Base-by-base conservation (phyloP, 2,329 filamentous ascomycete genomes). In the Fusarium illudens region DNA sequence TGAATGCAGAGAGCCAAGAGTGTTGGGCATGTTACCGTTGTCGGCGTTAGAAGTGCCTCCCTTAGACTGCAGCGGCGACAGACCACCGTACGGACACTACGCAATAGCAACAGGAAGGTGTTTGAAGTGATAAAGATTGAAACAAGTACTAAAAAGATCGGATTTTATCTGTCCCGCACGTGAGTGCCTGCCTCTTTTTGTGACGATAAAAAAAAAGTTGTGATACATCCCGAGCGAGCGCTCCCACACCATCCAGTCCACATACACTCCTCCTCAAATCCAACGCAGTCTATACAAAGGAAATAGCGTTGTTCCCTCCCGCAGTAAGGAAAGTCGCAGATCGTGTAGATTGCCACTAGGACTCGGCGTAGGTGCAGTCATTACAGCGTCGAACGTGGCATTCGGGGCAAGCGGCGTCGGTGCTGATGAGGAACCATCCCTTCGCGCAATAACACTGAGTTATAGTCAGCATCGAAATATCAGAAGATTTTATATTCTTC, bases 341-440 rank as follows among this genome's bases (percentile, higher is more conserved):
- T 44, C 5, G 6, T 12, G 3, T 27, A 17, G 39, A 44, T 7
- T 12, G 4, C 22, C 27, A 27, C 32, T n/a, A 58, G 15, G 15
- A 39, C 4, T 29, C 36, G 2, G 71, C 56, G 56, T 73, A 76
- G 29, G 4, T n/a, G 52, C 75, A 76, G 29, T 51, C 2, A 1
- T 0, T 0, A 44, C 75, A 76, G 3, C 74, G 75, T 17, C 9
- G 19, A 8, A 22, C 12, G 0, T 17, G 2, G 11, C 66, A 69
- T 1, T 3, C 4, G 4, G 58, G 39, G 3, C 66, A 68, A 32
- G n/a, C 4, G 8, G 12, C 0, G 12, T 66, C 22, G 25, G 13
- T 7, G 0, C 8, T 4, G 0, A 46, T 0, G 33, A 4, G 30
- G 3, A 60, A 55, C 56, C 54, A 61, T 2, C 67, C 67, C 4